phyloP scores from a whole-genome alignment of 106 monocot genomes.

The Dendrobium chrysotoxum region DNA sequence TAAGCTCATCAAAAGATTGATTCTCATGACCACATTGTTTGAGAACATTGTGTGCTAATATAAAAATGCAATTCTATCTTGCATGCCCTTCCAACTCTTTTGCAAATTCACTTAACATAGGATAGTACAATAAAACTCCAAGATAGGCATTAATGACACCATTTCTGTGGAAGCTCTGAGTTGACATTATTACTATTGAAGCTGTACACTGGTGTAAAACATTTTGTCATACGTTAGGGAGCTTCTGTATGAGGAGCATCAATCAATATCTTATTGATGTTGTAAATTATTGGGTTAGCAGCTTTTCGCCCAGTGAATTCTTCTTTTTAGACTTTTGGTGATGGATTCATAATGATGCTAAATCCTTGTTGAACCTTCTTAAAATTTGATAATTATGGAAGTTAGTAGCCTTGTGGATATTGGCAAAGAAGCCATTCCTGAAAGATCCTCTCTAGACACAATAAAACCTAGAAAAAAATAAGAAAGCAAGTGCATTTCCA shows the following conservation, averaged over 20 bases:
- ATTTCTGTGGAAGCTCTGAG: not conserved
- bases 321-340: not conserved
- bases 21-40: not conserved
- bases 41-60: not conserved
- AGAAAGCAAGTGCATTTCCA: not conserved
- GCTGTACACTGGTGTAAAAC: not conserved
- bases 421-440: not conserved
- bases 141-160: not conserved
- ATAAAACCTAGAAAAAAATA: not conserved
- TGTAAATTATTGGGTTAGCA: not conserved
- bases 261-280: too few relatives aligned
- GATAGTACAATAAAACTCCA: not conserved
- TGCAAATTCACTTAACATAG: not conserved
- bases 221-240: not conserved
- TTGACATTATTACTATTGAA: not conserved
- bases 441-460: not conserved
- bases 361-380: not conserved
- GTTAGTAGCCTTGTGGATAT: not conserved
- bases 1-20: too few relatives aligned
- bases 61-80: not conserved
- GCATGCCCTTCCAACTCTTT: not conserved
- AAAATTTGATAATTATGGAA: not conserved
- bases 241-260: not conserved
- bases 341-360: not conserved
- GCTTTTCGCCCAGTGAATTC: not conserved